Base-by-base conservation (phyloP, 352 stramenopile species). In the Globisporangium ultimum region DNA sequence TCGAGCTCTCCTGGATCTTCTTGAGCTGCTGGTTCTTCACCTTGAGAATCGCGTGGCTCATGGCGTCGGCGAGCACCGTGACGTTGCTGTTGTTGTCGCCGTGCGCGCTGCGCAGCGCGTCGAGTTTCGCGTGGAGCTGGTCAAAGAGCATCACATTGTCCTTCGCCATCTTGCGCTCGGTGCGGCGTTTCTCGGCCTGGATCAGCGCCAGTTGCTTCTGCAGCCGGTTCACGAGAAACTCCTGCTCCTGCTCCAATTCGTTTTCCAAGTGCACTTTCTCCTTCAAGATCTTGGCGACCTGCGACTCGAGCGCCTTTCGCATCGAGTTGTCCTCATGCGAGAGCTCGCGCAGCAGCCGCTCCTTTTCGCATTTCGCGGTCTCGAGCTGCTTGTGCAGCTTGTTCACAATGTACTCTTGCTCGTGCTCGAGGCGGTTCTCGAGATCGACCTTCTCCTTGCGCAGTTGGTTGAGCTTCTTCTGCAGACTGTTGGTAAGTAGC, bases 321-420 rank as follows among this genome's bases (percentile, higher is more conserved):
- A 89, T 67, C 18, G 67, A 64, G 24, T 76, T 76, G 66, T 92
- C 78, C 58, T 92, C 83, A 28, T 77, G 70, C 48, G 85, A 72
- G 45, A 92, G 71, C 61, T 93, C 84, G 24, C 69, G 56, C 20
- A 93, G 53, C 56, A 93, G 58, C 3, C 81, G 70, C 57, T 91
- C 84, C 52, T 91, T 91, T 53, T 93, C 81, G 22, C 53, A 56
- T 49, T 80, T 80, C 10, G 84, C 81, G 2, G 78, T 72, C 49
- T 93, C 84, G 1, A 95, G 72, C 61, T 95, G 82, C 63, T 93
- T 93, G 63, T 84, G 75, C 45, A 97, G 80, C 52, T 93, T 93
- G 76, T 97, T 97, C 18, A 97, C 88, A 43, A 97, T 93, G 70
- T 95, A 96, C 57, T 97, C 89, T 70, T 97, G 88, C 61, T 97